A percentile compares a stretch with the other conserved stretches of the same genome.
phyloP scores from a whole-genome alignment of 176 grass and related monocot genomes.

The Coix lacrymajobi region DNA sequence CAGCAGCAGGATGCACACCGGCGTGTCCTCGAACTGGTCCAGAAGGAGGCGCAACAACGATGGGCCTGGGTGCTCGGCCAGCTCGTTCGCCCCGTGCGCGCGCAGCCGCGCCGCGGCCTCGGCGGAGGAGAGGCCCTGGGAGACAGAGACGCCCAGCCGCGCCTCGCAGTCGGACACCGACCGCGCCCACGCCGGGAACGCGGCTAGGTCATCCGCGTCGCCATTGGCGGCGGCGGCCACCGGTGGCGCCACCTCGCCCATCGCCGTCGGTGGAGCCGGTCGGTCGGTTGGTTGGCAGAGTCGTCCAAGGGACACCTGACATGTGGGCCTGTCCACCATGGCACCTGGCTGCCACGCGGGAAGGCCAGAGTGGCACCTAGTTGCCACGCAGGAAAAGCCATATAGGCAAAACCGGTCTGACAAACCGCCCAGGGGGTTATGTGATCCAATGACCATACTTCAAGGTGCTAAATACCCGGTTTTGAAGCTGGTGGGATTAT shows the following conservation, averaged over 20 bases:
- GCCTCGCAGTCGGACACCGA: slow-evolving; percentile 56
- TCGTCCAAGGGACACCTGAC: too few relatives aligned
- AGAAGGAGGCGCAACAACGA: slow-evolving; percentile 55
- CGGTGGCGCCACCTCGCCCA: slow-evolving; percentile 52
- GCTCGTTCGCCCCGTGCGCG: slow-evolving; percentile 54
- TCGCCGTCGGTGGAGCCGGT: not conserved
- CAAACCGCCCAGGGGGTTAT: too few relatives aligned
- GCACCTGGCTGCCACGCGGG: too few relatives aligned
- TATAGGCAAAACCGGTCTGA: too few relatives aligned
- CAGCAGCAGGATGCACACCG: slow-evolving; percentile 73
- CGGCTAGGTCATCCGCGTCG: not conserved
- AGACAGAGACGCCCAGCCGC: not conserved
- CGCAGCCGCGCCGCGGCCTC: slow-evolving; percentile 43
- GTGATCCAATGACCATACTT: too few relatives aligned
- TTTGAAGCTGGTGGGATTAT: too few relatives aligned
- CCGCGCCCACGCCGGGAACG: slow-evolving; percentile 83
- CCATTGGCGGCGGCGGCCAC: not conserved
- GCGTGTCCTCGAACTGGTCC: slow-evolving; percentile 84
- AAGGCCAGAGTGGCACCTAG: too few relatives aligned
- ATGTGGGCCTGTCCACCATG: too few relatives aligned
- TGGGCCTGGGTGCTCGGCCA: slow-evolving; percentile 72
- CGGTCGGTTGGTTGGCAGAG: too few relatives aligned
- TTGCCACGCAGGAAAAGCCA: too few relatives aligned
- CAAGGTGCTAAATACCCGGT: too few relatives aligned
- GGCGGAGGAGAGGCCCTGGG: slow-evolving; percentile 29